Conservation (phyloP, 2,329 filamentous ascomycete species). For the Didymellaceae sp. region DNA sequence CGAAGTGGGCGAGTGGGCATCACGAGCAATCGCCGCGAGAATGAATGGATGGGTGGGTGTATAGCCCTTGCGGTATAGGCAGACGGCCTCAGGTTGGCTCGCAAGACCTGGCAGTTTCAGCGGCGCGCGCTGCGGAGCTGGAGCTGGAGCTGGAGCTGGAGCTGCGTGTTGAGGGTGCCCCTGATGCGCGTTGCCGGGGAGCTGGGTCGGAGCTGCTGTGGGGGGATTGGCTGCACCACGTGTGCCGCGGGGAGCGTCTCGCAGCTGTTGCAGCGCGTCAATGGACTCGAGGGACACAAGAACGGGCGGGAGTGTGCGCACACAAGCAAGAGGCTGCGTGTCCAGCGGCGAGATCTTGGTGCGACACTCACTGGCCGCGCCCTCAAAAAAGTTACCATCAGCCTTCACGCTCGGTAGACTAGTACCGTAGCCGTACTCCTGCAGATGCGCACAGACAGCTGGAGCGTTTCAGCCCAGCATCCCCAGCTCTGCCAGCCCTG, state of each 20-base stretch:
- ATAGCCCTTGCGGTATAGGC: no score
- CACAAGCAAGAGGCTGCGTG: neutral
- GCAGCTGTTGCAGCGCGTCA: slow-evolving; percentile 4
- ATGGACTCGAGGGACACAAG: neutral
- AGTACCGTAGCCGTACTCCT: slow-evolving; percentile 9
- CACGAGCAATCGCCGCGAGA: slow-evolving; percentile 29
- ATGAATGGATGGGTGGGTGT: no score
- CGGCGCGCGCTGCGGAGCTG: slow-evolving; percentile 1
- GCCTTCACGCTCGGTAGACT: slow-evolving; percentile 2
- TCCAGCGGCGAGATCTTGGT: slow-evolving; percentile 1
- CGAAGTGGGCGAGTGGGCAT: slow-evolving; percentile 38
- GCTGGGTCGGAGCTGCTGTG: slow-evolving; percentile 2
- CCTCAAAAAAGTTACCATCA: neutral
- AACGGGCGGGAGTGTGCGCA: neutral
- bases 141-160: no score
- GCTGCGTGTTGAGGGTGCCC: slow-evolving; percentile 8
- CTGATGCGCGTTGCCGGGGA: slow-evolving; percentile 9
- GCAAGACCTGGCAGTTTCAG: neutral
- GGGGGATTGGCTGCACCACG: slow-evolving; percentile 10
- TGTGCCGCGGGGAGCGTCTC: neutral
- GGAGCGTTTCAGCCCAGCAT: neutral
- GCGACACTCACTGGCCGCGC: neutral
- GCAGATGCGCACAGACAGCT: slow-evolving; percentile 5
- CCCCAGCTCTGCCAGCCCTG: neutral
- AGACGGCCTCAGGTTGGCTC: neutral